A percentile compares a stretch with the other conserved stretches of the same genome.
phyloP scores from a whole-genome alignment of 2,329 filamentous ascomycete genomes.

The Scleromitrula shiraiana region DNA sequence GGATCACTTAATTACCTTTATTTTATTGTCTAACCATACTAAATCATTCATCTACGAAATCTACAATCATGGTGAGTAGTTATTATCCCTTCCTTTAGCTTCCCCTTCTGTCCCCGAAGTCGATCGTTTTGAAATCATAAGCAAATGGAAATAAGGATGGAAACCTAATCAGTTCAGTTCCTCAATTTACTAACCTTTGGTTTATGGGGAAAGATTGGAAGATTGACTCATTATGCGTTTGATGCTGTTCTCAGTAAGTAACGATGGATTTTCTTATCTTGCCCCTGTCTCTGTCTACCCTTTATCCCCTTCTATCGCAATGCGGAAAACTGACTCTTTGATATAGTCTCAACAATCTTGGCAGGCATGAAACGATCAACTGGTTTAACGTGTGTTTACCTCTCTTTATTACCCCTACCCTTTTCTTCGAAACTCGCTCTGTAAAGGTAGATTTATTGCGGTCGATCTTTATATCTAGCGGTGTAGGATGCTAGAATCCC shows the following conservation, averaged over 20 bases:
- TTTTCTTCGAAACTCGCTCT: not conserved
- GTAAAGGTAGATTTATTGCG: too few relatives aligned
- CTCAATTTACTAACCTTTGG: constrained; percentile 63
- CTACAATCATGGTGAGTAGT: constrained; percentile 39
- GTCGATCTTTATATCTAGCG: not conserved
- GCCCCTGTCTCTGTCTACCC: not conserved
- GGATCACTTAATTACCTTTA: too few relatives aligned
- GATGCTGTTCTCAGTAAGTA: constrained; percentile 81
- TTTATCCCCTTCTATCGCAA: not conserved
- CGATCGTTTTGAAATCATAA: too few relatives aligned
- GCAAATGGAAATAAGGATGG: constrained; percentile 26
- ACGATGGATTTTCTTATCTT: not conserved
- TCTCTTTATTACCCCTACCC: not conserved
- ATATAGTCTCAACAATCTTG: constrained; percentile 82
- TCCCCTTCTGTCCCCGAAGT: constrained; percentile 10
- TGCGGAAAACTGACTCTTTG: not conserved
- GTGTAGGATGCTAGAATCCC: not conserved
- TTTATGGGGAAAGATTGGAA: constrained; percentile 74
- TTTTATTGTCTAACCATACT: too few relatives aligned
- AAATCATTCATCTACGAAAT: too few relatives aligned
- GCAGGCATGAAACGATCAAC: constrained; percentile 97
- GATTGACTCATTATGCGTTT: constrained; percentile 89
- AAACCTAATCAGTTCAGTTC: constrained; percentile 43
- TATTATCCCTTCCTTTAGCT: not conserved
- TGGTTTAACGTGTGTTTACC: constrained; percentile 78